Conservation (phyloP, 225 moss, liverwort and hornwort species). For the Polytrichum commune region DNA sequence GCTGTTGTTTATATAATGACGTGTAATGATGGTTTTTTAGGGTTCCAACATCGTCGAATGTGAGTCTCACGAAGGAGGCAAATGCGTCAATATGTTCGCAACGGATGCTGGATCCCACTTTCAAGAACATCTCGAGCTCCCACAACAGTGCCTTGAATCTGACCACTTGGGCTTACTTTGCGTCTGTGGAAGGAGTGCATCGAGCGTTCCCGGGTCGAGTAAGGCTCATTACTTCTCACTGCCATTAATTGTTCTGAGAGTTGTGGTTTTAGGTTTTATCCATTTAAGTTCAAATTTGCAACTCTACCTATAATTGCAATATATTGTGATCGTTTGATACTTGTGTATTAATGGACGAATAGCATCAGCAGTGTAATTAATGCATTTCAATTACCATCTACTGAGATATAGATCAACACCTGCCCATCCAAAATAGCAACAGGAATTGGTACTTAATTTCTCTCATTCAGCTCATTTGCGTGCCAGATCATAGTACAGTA, state of each 20-base stretch:
- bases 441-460: neutral
- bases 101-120: slow-evolving; percentile 28
- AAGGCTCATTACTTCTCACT: slow-evolving; percentile 3
- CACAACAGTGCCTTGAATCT: slow-evolving; percentile 16
- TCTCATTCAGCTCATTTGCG: too few relatives aligned
- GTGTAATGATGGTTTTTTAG: neutral
- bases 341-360: too few relatives aligned
- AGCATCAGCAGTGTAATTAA: too few relatives aligned
- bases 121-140: slow-evolving; percentile 17
- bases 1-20: neutral
- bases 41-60: slow-evolving; percentile 1
- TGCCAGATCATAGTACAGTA: too few relatives aligned
- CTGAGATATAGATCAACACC: too few relatives aligned
- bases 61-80: slow-evolving; percentile 16
- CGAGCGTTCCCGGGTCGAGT: slow-evolving; percentile 40
- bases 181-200: slow-evolving; percentile 36
- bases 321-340: too few relatives aligned
- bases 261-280: too few relatives aligned
- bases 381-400: too few relatives aligned
- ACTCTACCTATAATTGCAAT: too few relatives aligned
- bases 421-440: neutral
- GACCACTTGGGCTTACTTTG: slow-evolving; percentile 35
- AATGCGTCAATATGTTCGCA: slow-evolving; percentile 32
- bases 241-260: too few relatives aligned
- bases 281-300: too few relatives aligned